Evolutionary conservation across 1,284 basidiomycete species (phyloP), one percentile per base, ranked within the genome.

Genomic region (Mycena sp.): DNA sequence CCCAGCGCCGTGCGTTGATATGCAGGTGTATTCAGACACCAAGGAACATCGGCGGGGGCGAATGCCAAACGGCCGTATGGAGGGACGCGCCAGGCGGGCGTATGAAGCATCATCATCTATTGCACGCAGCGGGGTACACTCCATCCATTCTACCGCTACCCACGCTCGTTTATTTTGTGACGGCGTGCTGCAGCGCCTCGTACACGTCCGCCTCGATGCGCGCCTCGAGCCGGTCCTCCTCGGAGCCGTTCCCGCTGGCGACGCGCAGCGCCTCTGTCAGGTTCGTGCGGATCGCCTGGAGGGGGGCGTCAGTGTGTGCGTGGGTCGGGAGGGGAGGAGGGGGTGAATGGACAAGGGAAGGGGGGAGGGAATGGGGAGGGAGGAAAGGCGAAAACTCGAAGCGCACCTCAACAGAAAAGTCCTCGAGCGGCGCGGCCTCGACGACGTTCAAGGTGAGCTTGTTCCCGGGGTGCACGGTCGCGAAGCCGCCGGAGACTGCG

Each of bases 401-500:
- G 6, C 83, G 38, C 69, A 94, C 94, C 85, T 97, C 95, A 21
- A 85, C 70, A 3, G 95, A 96, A 81, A 98, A 99, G 58, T 91
- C 84, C 67, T 98, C 96, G 35, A 99, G 83, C 46, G 94, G 90
- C 72, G 96, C 97, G 66, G 94, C 98, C 85, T 99, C 98, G 58
- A 99, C 91, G 66, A 93, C 95, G 81, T 99, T 99, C 78, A 99
- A 93, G 45, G 97, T 98, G 64, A 99, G 84, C 72, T 87, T 90
- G 87, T 99, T 99, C 84, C 96, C 96, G 54, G 95, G 94, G 81
- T 99, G 98, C 53, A 99, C 94, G 64, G 93, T 98, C 60, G 98
- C 97, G 77, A 99, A 99, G 64, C 98, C 98, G 68, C 94, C 92
- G 63, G 97, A 98, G 58, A 95, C 98, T 99, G 71, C 21, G 17